These are phyloP conservation scores for Pyrus betulifolia DNA, from an alignment of 306 rosid genomes.

Conservation along the genomic window DNA sequence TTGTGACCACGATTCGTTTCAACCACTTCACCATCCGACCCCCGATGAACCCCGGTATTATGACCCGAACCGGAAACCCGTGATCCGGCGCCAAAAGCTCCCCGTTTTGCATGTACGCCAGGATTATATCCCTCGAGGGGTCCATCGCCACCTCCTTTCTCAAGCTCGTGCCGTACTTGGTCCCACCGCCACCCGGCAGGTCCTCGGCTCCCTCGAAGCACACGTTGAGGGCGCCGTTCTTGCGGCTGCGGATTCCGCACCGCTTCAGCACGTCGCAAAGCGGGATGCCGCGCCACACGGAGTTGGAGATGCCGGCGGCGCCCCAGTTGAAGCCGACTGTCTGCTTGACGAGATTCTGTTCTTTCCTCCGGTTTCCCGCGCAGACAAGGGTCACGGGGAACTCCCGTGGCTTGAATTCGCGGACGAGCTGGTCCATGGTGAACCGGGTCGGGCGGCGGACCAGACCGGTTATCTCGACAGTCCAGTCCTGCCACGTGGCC, in stretches of 20 bases:
- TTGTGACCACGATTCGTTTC: constrained; percentile 61
- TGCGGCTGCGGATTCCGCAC: constrained; percentile 42
- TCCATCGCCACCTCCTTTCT: constrained; percentile 61
- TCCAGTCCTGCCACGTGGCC: constrained; percentile 57
- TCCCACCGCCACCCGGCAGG: constrained; percentile 81
- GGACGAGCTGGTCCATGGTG: constrained; percentile 54
- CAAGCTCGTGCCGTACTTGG: constrained; percentile 65
- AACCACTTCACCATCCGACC: constrained; percentile 91
- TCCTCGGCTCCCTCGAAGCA: constrained; percentile 83
- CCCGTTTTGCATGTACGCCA: constrained; percentile 84
- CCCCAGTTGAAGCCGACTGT: constrained; percentile 87
- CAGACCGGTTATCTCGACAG: constrained; percentile 59
- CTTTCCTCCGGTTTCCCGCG: constrained; percentile 74
- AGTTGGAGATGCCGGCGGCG: constrained; percentile 52
- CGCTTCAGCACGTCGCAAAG: constrained; percentile 39
- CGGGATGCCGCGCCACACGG: constrained; percentile 72
- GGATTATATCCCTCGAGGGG: constrained; percentile 62
- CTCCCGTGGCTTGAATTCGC: constrained; percentile 44
- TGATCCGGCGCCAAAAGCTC: constrained; percentile 59
- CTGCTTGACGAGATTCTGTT: constrained; percentile 71
- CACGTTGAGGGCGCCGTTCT: constrained; percentile 50
- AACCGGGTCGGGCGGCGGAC: constrained; percentile 42
- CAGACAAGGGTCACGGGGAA: constrained; percentile 57
- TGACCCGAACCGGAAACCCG: constrained; percentile 70
- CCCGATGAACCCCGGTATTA: constrained; percentile 67